Conservation (phyloP, 2,329 filamentous ascomycete species). For the Chaetomiaceae sp. region DNA sequence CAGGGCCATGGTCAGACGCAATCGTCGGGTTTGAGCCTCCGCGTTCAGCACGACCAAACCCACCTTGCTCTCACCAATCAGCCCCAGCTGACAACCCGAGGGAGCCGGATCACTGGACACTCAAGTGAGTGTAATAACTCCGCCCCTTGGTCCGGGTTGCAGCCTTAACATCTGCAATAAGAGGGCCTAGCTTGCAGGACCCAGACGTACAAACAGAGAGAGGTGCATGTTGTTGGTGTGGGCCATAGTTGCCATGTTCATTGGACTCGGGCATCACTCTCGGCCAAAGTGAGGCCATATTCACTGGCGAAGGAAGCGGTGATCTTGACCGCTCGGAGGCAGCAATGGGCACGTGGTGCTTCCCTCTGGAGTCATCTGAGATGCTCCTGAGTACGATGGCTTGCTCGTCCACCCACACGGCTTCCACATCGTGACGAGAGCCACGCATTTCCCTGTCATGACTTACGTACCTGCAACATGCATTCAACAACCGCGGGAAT, state of each 20-base stretch:
- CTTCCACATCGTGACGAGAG: too few species aligned
- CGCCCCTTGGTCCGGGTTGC: constrained; percentile 2
- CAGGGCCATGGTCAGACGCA: constrained; percentile 1
- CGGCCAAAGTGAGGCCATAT: not conserved
- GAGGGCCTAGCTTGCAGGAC: constrained; percentile 12
- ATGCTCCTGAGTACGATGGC: too few species aligned
- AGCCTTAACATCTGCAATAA: constrained; percentile 21
- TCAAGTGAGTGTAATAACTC: not conserved
- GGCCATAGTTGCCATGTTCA: not conserved
- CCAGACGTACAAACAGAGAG: not conserved
- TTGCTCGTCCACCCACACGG: too few species aligned
- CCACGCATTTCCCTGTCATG: not conserved
- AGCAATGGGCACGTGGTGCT: not conserved
- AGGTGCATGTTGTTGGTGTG: constrained; percentile 4
- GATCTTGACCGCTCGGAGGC: not conserved
- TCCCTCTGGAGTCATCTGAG: too few species aligned
- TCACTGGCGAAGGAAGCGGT: not conserved
- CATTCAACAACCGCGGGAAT: not conserved
- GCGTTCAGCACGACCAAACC: not conserved
- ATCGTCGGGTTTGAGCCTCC: constrained; percentile 2
- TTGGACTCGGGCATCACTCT: not conserved
- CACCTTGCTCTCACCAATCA: constrained; percentile 1
- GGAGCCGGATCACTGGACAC: constrained; percentile 13
- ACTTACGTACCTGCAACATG: not conserved
- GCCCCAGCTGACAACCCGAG: not conserved